Percentiles rank a stretch among this genome's conserved stretches.
Evolutionary conservation across 768 basidiomycete genomes (phyloP).

Genomic region (Auricularia cornea): DNA sequence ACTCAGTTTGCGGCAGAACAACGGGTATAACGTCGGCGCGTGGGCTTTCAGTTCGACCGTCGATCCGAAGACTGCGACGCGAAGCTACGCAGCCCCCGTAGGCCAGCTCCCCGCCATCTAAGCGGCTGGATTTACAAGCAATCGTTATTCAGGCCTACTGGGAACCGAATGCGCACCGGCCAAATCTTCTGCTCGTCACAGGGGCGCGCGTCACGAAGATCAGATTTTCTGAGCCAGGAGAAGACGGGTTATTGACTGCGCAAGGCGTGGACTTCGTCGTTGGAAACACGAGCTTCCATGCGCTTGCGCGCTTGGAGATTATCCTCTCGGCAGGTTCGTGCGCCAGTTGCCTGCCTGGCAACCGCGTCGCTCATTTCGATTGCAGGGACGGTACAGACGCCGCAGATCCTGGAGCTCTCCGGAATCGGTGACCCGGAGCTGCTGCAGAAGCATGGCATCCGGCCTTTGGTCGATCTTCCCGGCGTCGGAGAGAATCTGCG

Average conservation of each 20-base stretch:
- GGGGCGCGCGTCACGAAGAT: conserved; percentile 2
- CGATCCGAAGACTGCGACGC: not conserved
- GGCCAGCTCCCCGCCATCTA: too few relatives aligned
- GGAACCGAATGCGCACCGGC: not conserved
- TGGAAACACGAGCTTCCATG: not conserved
- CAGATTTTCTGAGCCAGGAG: not conserved
- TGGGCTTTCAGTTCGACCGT: not conserved
- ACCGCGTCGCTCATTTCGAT: not conserved
- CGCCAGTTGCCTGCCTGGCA: not conserved
- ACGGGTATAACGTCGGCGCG: not conserved
- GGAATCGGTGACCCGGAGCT: conserved; percentile 27
- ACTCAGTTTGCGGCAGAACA: not conserved
- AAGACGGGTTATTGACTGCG: not conserved
- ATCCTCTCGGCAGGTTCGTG: not conserved
- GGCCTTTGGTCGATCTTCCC: conserved; percentile 27
- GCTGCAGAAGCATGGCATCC: conserved; percentile 22
- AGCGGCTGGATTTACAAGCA: too few relatives aligned
- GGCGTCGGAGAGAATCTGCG: conserved; percentile 37
- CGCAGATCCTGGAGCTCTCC: conserved; percentile 29
- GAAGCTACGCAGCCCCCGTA: not conserved
- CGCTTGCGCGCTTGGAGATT: conserved; percentile 4
- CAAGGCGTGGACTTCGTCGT: conserved; percentile 2
- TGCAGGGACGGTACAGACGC: conserved; percentile 14
- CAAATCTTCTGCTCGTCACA: conserved; percentile 5
- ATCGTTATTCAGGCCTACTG: not conserved